These are phyloP conservation scores for Sphagnum fallax DNA, from an alignment of 228 moss, liverwort and hornwort genomes.

Conservation along the genomic window DNA sequence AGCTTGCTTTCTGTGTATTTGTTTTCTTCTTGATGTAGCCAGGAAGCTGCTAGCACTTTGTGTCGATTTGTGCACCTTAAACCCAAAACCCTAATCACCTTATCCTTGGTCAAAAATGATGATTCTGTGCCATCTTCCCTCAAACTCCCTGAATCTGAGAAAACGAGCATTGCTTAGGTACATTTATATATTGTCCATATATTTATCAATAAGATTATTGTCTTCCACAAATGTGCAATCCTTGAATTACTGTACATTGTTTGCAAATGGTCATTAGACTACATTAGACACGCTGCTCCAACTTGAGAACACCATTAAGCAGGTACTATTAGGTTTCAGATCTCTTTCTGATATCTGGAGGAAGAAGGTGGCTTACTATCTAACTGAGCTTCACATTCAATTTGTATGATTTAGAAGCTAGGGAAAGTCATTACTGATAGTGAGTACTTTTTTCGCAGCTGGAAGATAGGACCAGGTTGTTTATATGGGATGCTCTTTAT, in stretches of 20 bases:
- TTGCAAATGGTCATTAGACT: conserved; percentile 3
- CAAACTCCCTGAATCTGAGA: conserved; percentile 53
- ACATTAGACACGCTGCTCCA: conserved; percentile 69
- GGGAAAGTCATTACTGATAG: too few relatives aligned
- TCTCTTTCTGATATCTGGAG: too few relatives aligned
- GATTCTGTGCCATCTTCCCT: conserved; percentile 33
- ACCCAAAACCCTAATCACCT: too few relatives aligned
- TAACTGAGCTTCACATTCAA: too few relatives aligned
- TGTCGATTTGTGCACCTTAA: too few relatives aligned
- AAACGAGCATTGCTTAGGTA: conserved; percentile 72
- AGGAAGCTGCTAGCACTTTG: too few relatives aligned
- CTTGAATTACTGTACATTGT: not conserved
- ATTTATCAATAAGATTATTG: not conserved
- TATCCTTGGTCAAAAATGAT: conserved; percentile 11
- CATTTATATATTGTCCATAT: not conserved
- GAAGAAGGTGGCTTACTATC: too few relatives aligned
- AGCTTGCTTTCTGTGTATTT: too few relatives aligned
- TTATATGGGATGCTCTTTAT: conserved; percentile 85
- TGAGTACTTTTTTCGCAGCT: conserved; percentile 34
- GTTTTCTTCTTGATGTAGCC: too few relatives aligned
- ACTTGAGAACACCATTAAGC: conserved; percentile 59
- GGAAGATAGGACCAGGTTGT: conserved; percentile 69
- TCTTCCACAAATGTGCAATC: not conserved
- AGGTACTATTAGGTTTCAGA: conserved; percentile 26
- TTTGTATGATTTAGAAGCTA: too few relatives aligned